Conservation (phyloP, 768 basidiomycete species). For the Boletus rufocinnamomeus region DNA sequence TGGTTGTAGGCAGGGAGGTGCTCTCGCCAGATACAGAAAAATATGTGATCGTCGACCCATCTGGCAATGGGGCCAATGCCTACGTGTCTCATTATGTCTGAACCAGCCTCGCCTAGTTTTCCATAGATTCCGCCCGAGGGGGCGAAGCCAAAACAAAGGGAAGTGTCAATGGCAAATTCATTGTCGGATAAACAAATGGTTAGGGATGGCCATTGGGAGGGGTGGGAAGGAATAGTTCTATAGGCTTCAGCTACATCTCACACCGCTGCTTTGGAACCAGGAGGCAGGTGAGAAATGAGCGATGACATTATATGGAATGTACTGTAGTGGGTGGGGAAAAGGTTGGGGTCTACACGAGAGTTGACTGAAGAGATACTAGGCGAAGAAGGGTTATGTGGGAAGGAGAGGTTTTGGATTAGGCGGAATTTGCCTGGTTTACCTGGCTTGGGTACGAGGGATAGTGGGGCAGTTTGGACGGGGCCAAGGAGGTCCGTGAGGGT, state of each 20-base stretch:
- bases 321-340: not conserved
- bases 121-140: not conserved
- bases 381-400: not conserved
- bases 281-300: not conserved
- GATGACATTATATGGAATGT: not conserved
- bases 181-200: fast-evolving
- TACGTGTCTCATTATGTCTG: not conserved
- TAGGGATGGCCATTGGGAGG: not conserved
- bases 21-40: too few species aligned
- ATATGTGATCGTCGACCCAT: not conserved
- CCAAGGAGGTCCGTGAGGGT: not conserved
- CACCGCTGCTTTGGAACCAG: not conserved
- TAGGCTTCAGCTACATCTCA: not conserved
- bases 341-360: fast-evolving
- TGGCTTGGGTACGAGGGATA: not conserved
- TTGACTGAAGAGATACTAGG: not conserved
- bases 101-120: fast-evolving
- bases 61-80: not conserved
- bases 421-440: not conserved
- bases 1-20: too few species aligned
- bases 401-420: not conserved
- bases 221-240: not conserved
- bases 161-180: not conserved
- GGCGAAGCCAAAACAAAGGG: not conserved
- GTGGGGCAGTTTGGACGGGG: not conserved